Conservation (phyloP, 352 stramenopile genomes). For the Phytophthora pisi region DNA sequence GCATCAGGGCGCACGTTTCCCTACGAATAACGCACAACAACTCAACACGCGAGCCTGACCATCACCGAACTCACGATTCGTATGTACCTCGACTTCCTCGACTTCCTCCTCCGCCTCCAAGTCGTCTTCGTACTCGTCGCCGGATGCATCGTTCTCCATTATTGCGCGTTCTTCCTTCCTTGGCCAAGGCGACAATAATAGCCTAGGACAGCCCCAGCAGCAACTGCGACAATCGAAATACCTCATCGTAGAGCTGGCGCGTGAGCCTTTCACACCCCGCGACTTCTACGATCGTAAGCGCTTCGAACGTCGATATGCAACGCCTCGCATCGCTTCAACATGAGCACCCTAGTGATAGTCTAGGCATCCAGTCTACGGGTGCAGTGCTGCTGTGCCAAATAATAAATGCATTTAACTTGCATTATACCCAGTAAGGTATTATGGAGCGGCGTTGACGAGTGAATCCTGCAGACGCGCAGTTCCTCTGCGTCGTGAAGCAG, state of each 20-base stretch:
- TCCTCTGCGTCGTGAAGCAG: not conserved
- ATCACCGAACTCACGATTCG: not conserved
- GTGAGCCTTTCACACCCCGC: not conserved
- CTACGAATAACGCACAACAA: conserved; percentile 2
- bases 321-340: not conserved
- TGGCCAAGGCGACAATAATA: conserved; percentile 22
- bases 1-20: not conserved
- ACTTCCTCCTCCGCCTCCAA: conserved; percentile 7
- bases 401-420: too few species aligned
- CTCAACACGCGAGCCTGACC: not conserved
- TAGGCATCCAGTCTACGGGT: not conserved
- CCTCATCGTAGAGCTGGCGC: not conserved
- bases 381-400: too few species aligned
- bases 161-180: not conserved
- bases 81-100: not conserved
- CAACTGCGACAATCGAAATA: not conserved
- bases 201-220: conserved; percentile 1
- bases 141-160: conserved; percentile 7
- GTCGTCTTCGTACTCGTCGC: conserved; percentile 17
- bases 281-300: not conserved
- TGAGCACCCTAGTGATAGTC: not conserved
- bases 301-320: too few species aligned
- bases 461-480: not conserved
- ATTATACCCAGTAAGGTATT: too few species aligned
- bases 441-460: not conserved